Base-by-base conservation (phyloP, 805 yeast genomes). In the Helenozyma rhizophorensis region DNA sequence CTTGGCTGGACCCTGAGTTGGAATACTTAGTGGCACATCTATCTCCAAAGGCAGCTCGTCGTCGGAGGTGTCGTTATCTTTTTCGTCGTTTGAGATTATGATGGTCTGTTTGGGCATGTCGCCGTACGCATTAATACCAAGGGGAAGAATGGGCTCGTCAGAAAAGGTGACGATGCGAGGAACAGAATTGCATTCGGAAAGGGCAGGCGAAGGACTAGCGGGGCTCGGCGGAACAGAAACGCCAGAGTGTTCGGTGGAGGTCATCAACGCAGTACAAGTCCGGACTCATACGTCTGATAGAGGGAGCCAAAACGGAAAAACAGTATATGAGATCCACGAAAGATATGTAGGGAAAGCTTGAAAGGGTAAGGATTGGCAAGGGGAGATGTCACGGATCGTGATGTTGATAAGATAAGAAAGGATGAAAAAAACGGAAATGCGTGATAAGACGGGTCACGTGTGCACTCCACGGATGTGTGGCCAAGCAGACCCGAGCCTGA, bases 381-480 rank as follows among this genome's bases (percentile, higher is more conserved):
- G n/a, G n/a, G n/a, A n/a, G n/a, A n/a, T n/a, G n/a, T n/a, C n/a
- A n/a, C n/a, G n/a, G n/a, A n/a, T n/a, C n/a, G n/a, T n/a, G n/a
- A n/a, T n/a, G n/a, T n/a, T 27, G 34, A 33, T 33, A 37, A 39
- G 43, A 39, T 40, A 37, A 40, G 42, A 33, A 32, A 27, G 25
- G 33, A 24, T 21, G 28, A 22, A 31, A 24, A 30, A 25, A 23
- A 28, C 23, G 24, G 29, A 28, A 19, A 23, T 17, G 21, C 23
- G 30, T 29, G 30, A 25, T 26, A 25, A 26, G 30, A 11, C 17
- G 27, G n/a, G 28, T 34, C 37, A 34, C 30, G 35, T 34, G 37
- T 26, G 26, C 22, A 4, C 12, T 7, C n/a, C 25, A 9, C 25
- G 12, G n/a, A n/a, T n/a, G n/a, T n/a, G n/a, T n/a, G n/a, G n/a